Percentiles rank a stretch among this genome's conserved stretches.
Conservation (phyloP, 1,284 basidiomycete genomes). For the Retiboletus fuscus region DNA sequence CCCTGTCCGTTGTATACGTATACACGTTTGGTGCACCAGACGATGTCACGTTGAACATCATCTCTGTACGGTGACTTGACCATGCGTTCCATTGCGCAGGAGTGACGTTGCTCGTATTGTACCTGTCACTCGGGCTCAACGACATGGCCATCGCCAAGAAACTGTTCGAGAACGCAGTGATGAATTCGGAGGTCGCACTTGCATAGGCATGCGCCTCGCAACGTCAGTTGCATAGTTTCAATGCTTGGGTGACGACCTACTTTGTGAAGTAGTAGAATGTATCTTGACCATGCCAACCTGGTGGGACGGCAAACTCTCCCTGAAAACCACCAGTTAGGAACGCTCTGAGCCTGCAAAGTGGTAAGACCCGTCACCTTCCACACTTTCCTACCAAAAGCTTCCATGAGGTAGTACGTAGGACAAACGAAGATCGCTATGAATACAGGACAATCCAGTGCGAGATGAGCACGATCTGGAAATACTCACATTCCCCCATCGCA, state of each 20-base stretch:
- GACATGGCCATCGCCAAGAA: conserved; percentile 39
- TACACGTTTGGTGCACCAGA: conserved; percentile 28
- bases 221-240: not conserved
- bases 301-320: conserved; percentile 32
- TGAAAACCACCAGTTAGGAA: not conserved
- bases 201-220: conserved; percentile 3
- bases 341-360: not conserved
- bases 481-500: conserved; percentile 57
- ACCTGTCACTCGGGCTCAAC: conserved; percentile 28
- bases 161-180: conserved; percentile 36
- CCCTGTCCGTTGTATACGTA: conserved; percentile 27
- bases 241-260: not conserved
- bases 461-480: not conserved
- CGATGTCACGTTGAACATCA: conserved; percentile 41
- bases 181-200: conserved; percentile 34
- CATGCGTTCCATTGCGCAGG: conserved; percentile 35
- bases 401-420: conserved; percentile 20
- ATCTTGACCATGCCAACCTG: conserved; percentile 21
- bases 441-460: not conserved
- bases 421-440: conserved; percentile 24
- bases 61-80: conserved; percentile 30
- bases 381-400: conserved; percentile 33
- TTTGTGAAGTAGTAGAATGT: conserved; percentile 11
- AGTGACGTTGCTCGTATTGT: conserved; percentile 26
- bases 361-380: too few relatives aligned